Evolutionary conservation across 2,329 filamentous ascomycete species (phyloP).

Genomic region (Hirsutella rhossiliensis): DNA sequence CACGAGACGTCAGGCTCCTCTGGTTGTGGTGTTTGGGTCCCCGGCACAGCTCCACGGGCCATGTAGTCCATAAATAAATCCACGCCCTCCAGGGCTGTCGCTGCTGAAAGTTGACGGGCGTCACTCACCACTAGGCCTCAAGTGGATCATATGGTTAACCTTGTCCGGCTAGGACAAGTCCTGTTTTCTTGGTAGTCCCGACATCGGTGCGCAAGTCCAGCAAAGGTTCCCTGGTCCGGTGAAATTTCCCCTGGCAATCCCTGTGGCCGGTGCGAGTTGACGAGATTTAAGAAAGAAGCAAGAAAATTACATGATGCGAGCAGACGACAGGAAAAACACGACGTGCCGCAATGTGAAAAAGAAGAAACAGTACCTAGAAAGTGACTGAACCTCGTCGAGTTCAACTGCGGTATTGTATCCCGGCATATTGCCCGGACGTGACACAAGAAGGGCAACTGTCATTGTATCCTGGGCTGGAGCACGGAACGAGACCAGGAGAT

Average conservation of each 20-base stretch:
- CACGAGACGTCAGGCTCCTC: neutral
- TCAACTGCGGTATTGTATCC: constrained; percentile 39
- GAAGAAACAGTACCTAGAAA: constrained; percentile 50
- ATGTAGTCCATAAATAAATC: neutral
- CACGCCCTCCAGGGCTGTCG: neutral
- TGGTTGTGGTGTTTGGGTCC: neutral
- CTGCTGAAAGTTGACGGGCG: neutral
- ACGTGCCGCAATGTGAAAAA: constrained; percentile 26
- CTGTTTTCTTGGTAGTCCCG: constrained; percentile 1
- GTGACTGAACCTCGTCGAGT: constrained; percentile 47
- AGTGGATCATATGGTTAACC: neutral
- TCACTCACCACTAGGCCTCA: neutral
- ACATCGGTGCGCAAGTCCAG: neutral
- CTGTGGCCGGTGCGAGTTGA: neutral
- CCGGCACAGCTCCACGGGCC: neutral
- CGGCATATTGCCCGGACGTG: constrained; percentile 38
- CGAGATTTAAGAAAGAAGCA: neutral
- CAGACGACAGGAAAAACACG: constrained; percentile 5
- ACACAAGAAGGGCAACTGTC: constrained; percentile 34
- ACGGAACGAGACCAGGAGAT: constrained; percentile 14
- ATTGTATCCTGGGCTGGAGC: constrained; percentile 28
- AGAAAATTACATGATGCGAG: constrained; percentile 6
- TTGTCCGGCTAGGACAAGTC: constrained; percentile 7
- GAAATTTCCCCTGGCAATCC: neutral
- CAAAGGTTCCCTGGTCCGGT: constrained; percentile 1